Conservation (phyloP, 208 protist genomes). For the Crithidia acanthocephali region DNA sequence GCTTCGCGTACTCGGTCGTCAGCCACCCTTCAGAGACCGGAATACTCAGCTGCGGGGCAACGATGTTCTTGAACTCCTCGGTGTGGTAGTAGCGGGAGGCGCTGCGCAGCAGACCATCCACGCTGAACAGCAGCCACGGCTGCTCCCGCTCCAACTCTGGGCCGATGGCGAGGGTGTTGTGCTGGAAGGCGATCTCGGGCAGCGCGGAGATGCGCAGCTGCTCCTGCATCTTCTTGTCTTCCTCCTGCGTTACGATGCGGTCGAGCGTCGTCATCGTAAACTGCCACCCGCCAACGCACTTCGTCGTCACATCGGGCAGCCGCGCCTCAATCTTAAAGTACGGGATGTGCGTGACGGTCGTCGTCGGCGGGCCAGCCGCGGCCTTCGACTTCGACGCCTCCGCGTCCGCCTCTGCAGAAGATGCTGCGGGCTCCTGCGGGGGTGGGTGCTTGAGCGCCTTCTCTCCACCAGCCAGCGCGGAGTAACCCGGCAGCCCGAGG, state of each 20-base stretch:
- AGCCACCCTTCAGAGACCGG: constrained; percentile 70
- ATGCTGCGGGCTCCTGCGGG: no score
- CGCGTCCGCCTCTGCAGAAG: constrained; percentile 6
- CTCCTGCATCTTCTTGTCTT: constrained; percentile 52
- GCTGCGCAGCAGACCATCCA: constrained; percentile 51
- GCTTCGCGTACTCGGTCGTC: constrained; percentile 44
- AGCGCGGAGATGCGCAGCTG: constrained; percentile 53
- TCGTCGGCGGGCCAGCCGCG: neutral
- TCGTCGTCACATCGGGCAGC: constrained; percentile 32
- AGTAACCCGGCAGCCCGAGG: constrained; percentile 27
- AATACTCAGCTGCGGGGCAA: constrained; percentile 51
- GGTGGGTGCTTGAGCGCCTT: constrained; percentile 12
- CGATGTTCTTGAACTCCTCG: constrained; percentile 38
- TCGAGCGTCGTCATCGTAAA: constrained; percentile 61
- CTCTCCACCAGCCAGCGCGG: constrained; percentile 27
- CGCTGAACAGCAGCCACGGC: constrained; percentile 60
- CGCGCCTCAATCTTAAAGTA: constrained; percentile 45
- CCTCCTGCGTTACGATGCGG: constrained; percentile 72
- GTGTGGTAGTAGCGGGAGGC: constrained; percentile 68
- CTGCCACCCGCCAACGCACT: constrained; percentile 51
- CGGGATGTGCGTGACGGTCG: constrained; percentile 41
- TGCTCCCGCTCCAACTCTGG: constrained; percentile 9
- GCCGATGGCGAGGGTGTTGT: constrained; percentile 65
- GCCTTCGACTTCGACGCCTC: neutral
- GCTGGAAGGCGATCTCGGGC: constrained; percentile 74